Conservation (phyloP, 495 filamentous ascomycete genomes). For the Penicillium diatomitis region DNA sequence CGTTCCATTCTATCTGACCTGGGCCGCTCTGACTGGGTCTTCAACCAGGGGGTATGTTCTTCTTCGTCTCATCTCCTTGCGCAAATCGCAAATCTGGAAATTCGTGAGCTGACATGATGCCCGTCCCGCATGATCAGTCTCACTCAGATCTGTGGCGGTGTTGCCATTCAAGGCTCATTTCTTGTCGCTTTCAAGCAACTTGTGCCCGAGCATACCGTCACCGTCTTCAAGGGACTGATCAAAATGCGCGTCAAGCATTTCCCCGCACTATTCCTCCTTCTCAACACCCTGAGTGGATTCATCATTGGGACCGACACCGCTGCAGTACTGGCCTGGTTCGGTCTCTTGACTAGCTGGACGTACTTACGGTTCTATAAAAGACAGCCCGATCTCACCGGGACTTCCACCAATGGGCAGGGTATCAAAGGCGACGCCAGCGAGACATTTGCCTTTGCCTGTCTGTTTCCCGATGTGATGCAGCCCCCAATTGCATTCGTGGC, state of each 20-base stretch:
- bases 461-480: conserved; percentile 84
- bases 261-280: conserved; percentile 77
- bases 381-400: conserved; percentile 53
- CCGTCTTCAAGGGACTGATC: conserved; percentile 75
- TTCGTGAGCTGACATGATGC: conserved; percentile 14
- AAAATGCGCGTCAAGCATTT: conserved; percentile 92
- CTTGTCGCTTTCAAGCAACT: conserved; percentile 98
- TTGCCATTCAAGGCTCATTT: conserved; percentile 85
- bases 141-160: conserved; percentile 75
- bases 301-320: conserved; percentile 79
- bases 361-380: conserved; percentile 93
- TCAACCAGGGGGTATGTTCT: conserved; percentile 57
- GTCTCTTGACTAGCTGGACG: conserved; percentile 83
- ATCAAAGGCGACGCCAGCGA: conserved; percentile 83
- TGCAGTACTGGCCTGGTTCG: conserved; percentile 68
- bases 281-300: conserved; percentile 69
- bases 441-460: conserved; percentile 88
- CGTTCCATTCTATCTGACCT: conserved; percentile 61
- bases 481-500: conserved; percentile 65
- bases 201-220: conserved; percentile 95
- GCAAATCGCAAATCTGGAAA: not conserved
- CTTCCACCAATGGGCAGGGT: conserved; percentile 40
- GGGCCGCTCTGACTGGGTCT: conserved; percentile 61
- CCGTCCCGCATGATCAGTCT: conserved; percentile 36
- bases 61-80: not conserved